Evolutionary conservation across 257 asterid species (phyloP).

Genomic region (Fraxinus excelsior): DNA sequence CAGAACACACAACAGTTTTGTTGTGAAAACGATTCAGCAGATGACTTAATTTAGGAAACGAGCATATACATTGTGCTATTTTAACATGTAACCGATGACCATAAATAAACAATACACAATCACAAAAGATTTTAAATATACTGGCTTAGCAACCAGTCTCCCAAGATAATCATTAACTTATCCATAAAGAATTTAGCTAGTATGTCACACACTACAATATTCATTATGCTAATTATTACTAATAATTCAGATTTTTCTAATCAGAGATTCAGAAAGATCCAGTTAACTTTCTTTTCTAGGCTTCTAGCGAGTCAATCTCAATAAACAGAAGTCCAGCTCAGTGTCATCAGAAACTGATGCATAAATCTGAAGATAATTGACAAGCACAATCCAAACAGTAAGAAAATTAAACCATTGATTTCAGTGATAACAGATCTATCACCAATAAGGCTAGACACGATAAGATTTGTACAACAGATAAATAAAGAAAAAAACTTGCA

Average conservation of each 20-base stretch:
- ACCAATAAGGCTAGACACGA: not conserved
- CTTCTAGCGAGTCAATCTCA: not conserved
- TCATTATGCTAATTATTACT: not conserved
- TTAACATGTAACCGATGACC: not conserved
- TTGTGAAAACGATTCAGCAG: not conserved
- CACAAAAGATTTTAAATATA: not conserved
- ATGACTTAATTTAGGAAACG: no score
- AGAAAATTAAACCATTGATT: not conserved
- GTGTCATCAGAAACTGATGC: not conserved
- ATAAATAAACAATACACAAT: not conserved
- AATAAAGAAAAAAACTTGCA: conserved; percentile 19
- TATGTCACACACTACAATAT: not conserved
- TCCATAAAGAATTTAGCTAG: not conserved
- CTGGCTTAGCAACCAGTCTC: not conserved
- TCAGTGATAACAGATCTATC: not conserved
- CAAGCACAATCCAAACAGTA: not conserved
- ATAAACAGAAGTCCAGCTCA: not conserved
- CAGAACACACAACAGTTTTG: not conserved
- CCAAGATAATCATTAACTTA: not conserved
- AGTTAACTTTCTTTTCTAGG: not conserved
- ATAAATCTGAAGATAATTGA: not conserved
- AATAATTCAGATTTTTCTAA: no score
- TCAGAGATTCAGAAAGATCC: not conserved
- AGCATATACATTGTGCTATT: not conserved
- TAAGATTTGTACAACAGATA: not conserved